Percentiles rank a stretch among this genome's conserved stretches.
phyloP scores from a whole-genome alignment of 2,329 filamentous ascomycete species.

The Colletotrichum musicola region DNA sequence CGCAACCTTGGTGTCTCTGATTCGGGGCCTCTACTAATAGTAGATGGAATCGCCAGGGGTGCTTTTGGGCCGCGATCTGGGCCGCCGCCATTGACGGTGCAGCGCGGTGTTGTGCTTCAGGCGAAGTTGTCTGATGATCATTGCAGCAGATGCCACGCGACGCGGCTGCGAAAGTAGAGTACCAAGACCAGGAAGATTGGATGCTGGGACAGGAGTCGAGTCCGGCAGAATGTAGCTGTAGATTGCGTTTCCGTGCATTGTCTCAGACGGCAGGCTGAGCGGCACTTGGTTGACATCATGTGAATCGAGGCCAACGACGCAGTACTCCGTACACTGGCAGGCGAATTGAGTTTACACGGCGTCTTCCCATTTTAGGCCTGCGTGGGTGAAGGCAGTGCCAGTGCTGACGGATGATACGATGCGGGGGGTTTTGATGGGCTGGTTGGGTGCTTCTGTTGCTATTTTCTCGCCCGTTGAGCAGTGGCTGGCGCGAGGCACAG shows the following conservation, averaged over 20 bases:
- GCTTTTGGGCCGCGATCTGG: constrained; percentile 12
- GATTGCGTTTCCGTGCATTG: constrained; percentile 6
- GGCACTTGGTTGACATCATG: not conserved
- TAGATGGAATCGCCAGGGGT: constrained; percentile 8
- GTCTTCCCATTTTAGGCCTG: constrained; percentile 3
- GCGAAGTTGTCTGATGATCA: constrained; percentile 1
- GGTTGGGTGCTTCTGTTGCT: constrained; percentile 10
- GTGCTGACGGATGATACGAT: constrained; percentile 1
- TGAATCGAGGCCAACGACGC: not conserved
- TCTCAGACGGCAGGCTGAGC: constrained; percentile 6
- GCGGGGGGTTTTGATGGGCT: not conserved
- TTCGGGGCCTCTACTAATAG: constrained; percentile 3
- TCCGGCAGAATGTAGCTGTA: not conserved
- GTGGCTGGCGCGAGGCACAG: not conserved
- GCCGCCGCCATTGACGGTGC: not conserved
- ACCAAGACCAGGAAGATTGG: constrained; percentile 1
- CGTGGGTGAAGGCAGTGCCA: not conserved
- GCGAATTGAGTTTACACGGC: constrained; percentile 19
- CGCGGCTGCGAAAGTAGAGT: not conserved
- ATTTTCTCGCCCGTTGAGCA: not conserved
- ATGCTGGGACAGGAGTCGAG: not conserved
- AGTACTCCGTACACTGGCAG: constrained; percentile 2
- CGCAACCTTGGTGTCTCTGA: constrained; percentile 1
- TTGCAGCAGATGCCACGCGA: constrained; percentile 24
- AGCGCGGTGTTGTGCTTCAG: constrained; percentile 14